These are phyloP conservation scores for Cryptosporidium baileyi DNA, from an alignment of 169 alveolate species.

Conservation along the genomic window DNA sequence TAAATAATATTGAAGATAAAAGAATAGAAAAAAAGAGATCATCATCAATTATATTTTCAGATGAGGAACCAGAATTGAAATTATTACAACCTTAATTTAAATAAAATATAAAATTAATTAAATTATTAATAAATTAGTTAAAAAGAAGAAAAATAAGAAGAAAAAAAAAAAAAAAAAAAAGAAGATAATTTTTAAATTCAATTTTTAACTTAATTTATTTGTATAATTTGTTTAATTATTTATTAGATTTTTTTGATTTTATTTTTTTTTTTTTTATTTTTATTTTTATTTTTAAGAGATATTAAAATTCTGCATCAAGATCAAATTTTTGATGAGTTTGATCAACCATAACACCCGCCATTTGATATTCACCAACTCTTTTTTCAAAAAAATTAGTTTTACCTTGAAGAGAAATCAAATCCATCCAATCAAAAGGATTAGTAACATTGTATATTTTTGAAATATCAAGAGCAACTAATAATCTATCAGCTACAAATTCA, in stretches of 20 bases:
- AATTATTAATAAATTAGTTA: background rate
- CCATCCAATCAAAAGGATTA: slow-evolving; percentile 99
- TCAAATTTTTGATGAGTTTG: slow-evolving; percentile 79
- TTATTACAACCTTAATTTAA: slow-evolving; percentile 13
- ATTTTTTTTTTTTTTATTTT: background rate
- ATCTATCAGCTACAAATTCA: slow-evolving; percentile 97
- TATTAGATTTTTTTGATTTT: background rate
- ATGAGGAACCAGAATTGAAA: slow-evolving; percentile 60
- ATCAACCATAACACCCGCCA: slow-evolving; percentile 93
- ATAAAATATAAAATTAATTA: background rate
- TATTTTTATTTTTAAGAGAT: background rate
- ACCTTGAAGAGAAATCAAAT: slow-evolving; percentile 96
- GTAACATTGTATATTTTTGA: slow-evolving; percentile 88
- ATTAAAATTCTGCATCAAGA: slow-evolving; percentile 77
- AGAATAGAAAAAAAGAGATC: background rate
- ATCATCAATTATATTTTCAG: slow-evolving; percentile 43
- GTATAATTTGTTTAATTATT: background rate
- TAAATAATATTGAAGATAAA: background rate
- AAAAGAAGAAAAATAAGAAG: background rate
- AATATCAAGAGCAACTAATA: slow-evolving; percentile 91
- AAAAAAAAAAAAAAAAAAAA: background rate
- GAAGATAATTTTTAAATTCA: background rate
- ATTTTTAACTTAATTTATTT: too few species aligned
- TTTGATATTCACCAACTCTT: slow-evolving; percentile 97
- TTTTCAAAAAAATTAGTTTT: slow-evolving; percentile 99